phyloP scores from a whole-genome alignment of 1,284 basidiomycete species.

The Omphalotus olearius region DNA sequence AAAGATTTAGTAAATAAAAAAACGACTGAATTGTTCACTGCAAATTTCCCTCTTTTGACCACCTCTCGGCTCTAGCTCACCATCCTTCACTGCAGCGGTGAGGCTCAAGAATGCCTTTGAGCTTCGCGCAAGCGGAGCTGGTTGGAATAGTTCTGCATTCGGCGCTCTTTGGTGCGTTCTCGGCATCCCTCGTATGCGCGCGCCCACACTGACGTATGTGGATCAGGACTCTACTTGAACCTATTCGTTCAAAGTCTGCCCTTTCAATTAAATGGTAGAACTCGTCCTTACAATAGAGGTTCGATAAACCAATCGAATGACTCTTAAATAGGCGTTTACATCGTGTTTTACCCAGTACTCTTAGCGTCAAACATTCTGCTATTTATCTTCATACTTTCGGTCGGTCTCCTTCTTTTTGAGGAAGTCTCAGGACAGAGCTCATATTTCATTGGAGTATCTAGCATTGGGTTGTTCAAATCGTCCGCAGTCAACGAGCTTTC shows the following conservation, averaged over 20 bases:
- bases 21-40: no score
- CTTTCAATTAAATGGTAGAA: background rate
- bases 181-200: no score
- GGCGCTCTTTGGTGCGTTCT: constrained; percentile 5
- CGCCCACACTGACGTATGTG: background rate
- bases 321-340: background rate
- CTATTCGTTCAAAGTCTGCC: constrained; percentile 7
- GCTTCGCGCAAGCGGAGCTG: constrained; percentile 8
- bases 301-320: background rate
- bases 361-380: constrained; percentile 1
- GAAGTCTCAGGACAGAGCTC: background rate
- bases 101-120: background rate
- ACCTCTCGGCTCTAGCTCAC: no score
- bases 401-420: background rate
- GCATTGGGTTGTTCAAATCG: constrained; percentile 10
- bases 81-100: no score
- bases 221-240: constrained; percentile 1
- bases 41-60: no score
- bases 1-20: no score
- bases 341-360: background rate
- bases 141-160: constrained; percentile 9
- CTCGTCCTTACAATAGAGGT: constrained; percentile 1
- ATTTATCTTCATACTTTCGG: constrained; percentile 4
- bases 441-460: background rate
- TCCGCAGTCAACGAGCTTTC: constrained; percentile 8